Percentiles rank a stretch among this genome's conserved stretches.
Conservation (phyloP, 139 green algal species). For the Yamagishiella unicocca region DNA sequence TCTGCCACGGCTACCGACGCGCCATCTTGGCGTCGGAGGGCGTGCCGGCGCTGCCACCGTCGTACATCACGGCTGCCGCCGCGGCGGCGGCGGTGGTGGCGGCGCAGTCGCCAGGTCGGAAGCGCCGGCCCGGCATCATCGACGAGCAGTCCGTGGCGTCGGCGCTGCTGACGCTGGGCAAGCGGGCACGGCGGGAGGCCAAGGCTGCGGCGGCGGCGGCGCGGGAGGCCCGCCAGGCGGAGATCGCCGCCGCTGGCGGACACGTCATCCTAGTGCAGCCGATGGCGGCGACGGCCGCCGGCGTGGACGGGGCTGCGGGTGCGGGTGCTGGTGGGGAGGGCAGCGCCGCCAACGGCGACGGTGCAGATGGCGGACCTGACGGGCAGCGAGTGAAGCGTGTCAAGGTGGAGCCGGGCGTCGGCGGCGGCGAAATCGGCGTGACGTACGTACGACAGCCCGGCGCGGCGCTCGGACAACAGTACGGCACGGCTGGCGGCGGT, state of each 20-base stretch:
- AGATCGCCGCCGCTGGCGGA: slow-evolving; percentile 23
- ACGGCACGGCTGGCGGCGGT: background rate
- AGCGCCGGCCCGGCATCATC: slow-evolving; percentile 34
- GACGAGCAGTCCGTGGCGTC: slow-evolving; percentile 40
- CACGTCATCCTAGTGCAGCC: slow-evolving; percentile 4
- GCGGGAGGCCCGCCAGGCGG: slow-evolving; percentile 22
- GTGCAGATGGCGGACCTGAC: background rate
- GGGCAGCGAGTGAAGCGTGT: slow-evolving; percentile 1
- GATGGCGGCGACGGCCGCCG: background rate
- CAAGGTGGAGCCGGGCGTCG: background rate
- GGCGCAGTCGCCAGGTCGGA: slow-evolving; percentile 4
- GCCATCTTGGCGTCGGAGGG: slow-evolving; percentile 30
- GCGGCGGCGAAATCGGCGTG: background rate
- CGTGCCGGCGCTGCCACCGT: slow-evolving; percentile 17
- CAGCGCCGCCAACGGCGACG: background rate
- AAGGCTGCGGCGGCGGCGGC: slow-evolving; percentile 28
- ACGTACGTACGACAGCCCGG: background rate
- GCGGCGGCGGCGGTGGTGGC: slow-evolving; percentile 3
- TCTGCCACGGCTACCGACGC: slow-evolving; percentile 45
- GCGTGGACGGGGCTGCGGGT: background rate
- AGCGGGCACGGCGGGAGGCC: slow-evolving; percentile 17
- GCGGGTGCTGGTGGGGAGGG: background rate
- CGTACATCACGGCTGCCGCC: slow-evolving; percentile 18
- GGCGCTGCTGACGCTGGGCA: slow-evolving; percentile 38
- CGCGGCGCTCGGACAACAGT: background rate